These are phyloP conservation scores for Pouteria campechiana DNA, from an alignment of 179 eudicot genomes.

Conservation along the genomic window DNA sequence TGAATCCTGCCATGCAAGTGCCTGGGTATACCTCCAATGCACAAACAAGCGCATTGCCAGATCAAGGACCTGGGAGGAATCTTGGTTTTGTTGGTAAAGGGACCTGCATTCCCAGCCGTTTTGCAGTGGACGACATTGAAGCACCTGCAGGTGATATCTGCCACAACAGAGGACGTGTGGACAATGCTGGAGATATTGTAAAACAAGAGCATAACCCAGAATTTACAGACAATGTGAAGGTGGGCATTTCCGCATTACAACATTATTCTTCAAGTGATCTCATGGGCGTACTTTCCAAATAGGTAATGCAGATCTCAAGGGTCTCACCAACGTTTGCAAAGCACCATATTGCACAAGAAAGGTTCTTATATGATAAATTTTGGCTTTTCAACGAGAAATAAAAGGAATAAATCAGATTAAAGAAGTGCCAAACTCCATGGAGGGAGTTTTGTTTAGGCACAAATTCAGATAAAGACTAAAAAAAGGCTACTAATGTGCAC, in stretches of 20 bases:
- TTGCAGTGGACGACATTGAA: constrained; percentile 33
- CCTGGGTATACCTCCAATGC: constrained; percentile 7
- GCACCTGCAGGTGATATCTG: constrained; percentile 7
- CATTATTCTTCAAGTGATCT: constrained; percentile 20
- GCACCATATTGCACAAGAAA: no score
- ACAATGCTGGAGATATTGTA: constrained; percentile 17
- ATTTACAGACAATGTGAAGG: constrained; percentile 14
- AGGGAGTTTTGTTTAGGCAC: no score
- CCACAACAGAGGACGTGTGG: constrained; percentile 7
- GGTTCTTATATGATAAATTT: no score
- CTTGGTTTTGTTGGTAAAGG: constrained; percentile 24
- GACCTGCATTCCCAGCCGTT: constrained; percentile 30
- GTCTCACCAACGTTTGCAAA: no score
- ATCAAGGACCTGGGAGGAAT: constrained; percentile 19
- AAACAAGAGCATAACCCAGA: constrained; percentile 35
- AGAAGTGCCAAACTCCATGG: no score
- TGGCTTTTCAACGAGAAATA: no score
- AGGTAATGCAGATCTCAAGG: constrained; percentile 12
- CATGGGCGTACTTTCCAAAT: constrained; percentile 31
- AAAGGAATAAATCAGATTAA: no score
- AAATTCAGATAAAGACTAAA: no score
- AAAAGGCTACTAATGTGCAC: no score
- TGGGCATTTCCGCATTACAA: constrained; percentile 19
- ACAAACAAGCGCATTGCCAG: constrained; percentile 11
- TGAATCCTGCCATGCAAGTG: constrained; percentile 10